Percentiles rank a stretch among this genome's conserved stretches.
These are phyloP conservation scores for Porodaedalea pini DNA, from an alignment of 1,284 basidiomycete genomes.

Conservation along the genomic window DNA sequence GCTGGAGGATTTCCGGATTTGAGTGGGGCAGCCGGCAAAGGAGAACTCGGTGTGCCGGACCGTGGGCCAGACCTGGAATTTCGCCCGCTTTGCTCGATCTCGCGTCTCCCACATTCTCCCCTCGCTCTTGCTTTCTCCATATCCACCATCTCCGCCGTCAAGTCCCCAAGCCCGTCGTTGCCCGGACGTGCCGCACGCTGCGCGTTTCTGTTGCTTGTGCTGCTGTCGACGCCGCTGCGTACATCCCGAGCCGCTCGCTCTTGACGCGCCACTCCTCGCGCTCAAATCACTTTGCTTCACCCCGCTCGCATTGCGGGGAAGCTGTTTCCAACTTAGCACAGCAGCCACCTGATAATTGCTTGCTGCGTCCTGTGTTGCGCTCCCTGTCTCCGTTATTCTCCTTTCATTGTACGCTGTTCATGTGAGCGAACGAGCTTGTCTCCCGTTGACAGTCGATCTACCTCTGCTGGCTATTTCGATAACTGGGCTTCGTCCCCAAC, in stretches of 20 bases:
- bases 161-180: background rate
- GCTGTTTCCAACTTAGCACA: background rate
- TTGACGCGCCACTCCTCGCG: constrained; percentile 8
- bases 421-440: too few species aligned
- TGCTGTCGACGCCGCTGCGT: background rate
- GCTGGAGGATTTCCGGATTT: background rate
- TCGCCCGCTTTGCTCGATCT: constrained; percentile 2
- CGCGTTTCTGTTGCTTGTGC: background rate
- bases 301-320: constrained; percentile 1
- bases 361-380: background rate
- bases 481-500: too few species aligned
- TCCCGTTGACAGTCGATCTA: too few species aligned
- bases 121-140: constrained; percentile 6
- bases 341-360: background rate
- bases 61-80: constrained; percentile 1
- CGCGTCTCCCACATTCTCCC: constrained; percentile 3
- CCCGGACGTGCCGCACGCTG: background rate
- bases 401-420: background rate
- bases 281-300: constrained; percentile 1
- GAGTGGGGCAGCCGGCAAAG: background rate
- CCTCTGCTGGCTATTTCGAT: too few species aligned
- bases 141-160: constrained; percentile 1
- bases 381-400: background rate
- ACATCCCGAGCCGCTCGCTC: background rate
- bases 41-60: background rate